Conservation (phyloP, 225 moss, liverwort and hornwort species). For the Marchantia paleacea region DNA sequence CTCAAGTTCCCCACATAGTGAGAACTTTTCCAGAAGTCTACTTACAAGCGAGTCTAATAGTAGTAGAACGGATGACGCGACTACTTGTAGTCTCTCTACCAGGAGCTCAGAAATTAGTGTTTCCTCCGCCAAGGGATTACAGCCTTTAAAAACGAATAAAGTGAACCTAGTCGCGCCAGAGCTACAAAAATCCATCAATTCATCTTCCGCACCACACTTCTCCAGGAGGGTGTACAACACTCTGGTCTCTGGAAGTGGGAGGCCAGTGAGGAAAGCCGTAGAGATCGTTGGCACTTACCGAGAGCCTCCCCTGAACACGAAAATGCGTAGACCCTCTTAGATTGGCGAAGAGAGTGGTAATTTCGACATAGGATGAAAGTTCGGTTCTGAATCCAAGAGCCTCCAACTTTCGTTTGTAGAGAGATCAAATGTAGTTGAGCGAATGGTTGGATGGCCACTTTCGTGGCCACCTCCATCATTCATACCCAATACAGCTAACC, state of each 20-base stretch:
- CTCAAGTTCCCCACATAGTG: constrained; percentile 18
- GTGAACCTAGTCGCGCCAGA: constrained; percentile 14
- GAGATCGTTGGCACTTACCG: constrained; percentile 32
- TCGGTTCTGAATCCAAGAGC: neutral
- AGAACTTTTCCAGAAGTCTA: neutral
- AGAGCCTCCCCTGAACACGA: constrained; percentile 37
- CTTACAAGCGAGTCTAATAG: constrained; percentile 17
- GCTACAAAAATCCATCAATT: neutral
- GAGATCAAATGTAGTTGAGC: neutral
- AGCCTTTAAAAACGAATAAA: constrained; percentile 14
- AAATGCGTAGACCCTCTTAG: constrained; percentile 43
- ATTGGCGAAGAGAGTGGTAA: neutral
- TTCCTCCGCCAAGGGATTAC: constrained; percentile 14
- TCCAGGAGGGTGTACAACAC: constrained; percentile 31
- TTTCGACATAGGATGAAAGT: neutral
- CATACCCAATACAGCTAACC: neutral
- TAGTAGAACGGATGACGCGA: constrained; percentile 22
- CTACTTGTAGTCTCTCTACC: constrained; percentile 3
- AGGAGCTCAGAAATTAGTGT: neutral
- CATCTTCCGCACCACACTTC: constrained; percentile 25
- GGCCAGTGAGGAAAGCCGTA: constrained; percentile 38
- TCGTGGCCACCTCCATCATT: constrained; percentile 16
- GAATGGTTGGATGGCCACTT: constrained; percentile 18
- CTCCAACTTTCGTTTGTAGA: neutral
- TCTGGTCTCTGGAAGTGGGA: constrained; percentile 23